phyloP scores from a whole-genome alignment of 441 rosid species.

The Gossypium davidsonii region DNA sequence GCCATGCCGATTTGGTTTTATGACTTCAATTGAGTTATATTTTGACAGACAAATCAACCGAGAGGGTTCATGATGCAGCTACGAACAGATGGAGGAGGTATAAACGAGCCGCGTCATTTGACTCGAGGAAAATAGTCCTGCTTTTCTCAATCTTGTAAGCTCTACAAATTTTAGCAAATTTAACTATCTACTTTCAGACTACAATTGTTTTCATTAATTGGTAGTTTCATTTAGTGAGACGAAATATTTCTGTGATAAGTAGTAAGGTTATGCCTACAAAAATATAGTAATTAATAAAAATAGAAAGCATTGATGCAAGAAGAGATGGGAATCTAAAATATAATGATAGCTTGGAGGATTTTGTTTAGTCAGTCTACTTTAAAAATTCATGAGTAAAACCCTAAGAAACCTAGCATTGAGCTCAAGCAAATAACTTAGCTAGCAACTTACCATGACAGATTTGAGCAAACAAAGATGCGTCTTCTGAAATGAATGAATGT shows the following conservation, averaged over 20 bases:
- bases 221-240: not conserved
- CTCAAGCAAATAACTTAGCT: not conserved
- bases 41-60: constrained; percentile 50
- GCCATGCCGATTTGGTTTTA: not conserved
- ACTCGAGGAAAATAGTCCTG: constrained; percentile 79
- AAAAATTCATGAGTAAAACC: not conserved
- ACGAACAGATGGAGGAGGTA: constrained; percentile 80
- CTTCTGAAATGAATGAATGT: too few relatives aligned
- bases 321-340: not conserved
- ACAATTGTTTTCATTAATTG: not conserved
- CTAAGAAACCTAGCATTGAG: not conserved
- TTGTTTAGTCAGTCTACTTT: not conserved
- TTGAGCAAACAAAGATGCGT: too few relatives aligned
- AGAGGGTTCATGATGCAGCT: constrained; percentile 61
- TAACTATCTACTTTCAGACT: not conserved
- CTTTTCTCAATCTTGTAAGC: constrained; percentile 84
- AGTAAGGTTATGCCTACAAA: not conserved
- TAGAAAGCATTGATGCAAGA: not conserved
- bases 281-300: not conserved
- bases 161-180: constrained; percentile 5
- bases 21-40: not conserved
- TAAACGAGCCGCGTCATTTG: constrained; percentile 74
- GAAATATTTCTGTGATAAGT: not conserved
- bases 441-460: not conserved
- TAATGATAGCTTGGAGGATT: not conserved